Conservation (phyloP, 179 eudicot genomes). For the Spinacia oleracea region DNA sequence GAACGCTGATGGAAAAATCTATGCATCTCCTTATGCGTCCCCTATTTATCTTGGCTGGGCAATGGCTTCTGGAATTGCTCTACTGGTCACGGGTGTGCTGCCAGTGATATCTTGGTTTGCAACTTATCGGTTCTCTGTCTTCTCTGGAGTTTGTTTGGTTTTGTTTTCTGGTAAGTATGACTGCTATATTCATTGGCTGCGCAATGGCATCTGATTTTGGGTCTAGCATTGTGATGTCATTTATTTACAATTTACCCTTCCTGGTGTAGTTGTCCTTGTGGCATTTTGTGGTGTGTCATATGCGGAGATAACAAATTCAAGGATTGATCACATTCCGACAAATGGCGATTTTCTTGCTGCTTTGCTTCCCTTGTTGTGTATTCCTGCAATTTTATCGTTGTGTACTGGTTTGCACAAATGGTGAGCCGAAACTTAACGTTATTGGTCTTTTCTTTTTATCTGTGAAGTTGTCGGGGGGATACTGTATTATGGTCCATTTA, state of each 20-base stretch:
- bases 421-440: slow-evolving; percentile 39
- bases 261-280: slow-evolving; percentile 73
- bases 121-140: slow-evolving; percentile 84
- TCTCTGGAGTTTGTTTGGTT: slow-evolving; percentile 84
- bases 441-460: slow-evolving; percentile 3
- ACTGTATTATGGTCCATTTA: slow-evolving; percentile 19
- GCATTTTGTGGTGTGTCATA: slow-evolving; percentile 89
- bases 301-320: slow-evolving; percentile 64
- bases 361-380: slow-evolving; percentile 87
- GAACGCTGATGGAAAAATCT: slow-evolving; percentile 56
- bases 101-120: slow-evolving; percentile 96
- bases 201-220: slow-evolving; percentile 6
- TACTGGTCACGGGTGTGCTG: slow-evolving; percentile 75
- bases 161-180: slow-evolving; percentile 70
- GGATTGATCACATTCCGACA: slow-evolving; percentile 61
- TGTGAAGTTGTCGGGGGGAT: slow-evolving; percentile 11
- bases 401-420: slow-evolving; percentile 89
- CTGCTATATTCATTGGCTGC: slow-evolving; percentile 7
- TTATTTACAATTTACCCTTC: neutral
- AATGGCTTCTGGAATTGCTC: slow-evolving; percentile 76
- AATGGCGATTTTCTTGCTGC: slow-evolving; percentile 93
- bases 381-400: slow-evolving; percentile 83
- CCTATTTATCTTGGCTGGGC: slow-evolving; percentile 93
- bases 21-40: slow-evolving; percentile 79
- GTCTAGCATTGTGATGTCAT: neutral